A percentile compares a stretch with the other conserved stretches of the same genome.
phyloP scores from a whole-genome alignment of 805 yeast species.

The Wickerhamiella dianesei region DNA sequence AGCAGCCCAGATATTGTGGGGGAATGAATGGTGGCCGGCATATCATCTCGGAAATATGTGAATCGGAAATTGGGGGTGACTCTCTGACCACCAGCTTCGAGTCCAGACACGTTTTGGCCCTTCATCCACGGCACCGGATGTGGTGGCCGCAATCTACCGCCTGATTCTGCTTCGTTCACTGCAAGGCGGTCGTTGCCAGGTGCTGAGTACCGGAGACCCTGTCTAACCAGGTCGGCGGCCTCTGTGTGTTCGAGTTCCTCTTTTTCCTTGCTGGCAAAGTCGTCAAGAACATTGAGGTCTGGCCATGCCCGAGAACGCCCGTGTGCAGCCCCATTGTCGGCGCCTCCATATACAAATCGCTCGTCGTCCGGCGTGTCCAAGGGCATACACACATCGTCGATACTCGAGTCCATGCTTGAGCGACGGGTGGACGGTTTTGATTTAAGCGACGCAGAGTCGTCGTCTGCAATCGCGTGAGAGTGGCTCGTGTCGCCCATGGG shows the following conservation, averaged over 20 bases:
- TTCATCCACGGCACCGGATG: conserved; percentile 63
- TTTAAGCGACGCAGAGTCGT: conserved; percentile 16
- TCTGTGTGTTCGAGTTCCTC: conserved; percentile 29
- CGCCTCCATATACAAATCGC: neutral
- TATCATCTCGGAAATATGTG: conserved; percentile 83
- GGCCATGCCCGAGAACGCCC: conserved; percentile 54
- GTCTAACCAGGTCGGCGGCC: conserved; percentile 17
- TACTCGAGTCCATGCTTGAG: conserved; percentile 47
- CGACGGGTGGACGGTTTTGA: conserved; percentile 57
- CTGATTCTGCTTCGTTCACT: conserved; percentile 41
- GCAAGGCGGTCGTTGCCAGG: conserved; percentile 23
- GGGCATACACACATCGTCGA: conserved; percentile 89
- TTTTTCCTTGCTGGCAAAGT: conserved; percentile 59
- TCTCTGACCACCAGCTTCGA: conserved; percentile 22
- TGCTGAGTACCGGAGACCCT: conserved; percentile 17
- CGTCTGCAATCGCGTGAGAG: neutral
- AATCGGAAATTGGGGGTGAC: conserved; percentile 46
- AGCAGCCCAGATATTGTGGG: conserved; percentile 74
- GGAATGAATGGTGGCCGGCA: conserved; percentile 80
- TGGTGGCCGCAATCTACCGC: conserved; percentile 61
- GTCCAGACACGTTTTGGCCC: conserved; percentile 1
- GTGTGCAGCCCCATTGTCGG: conserved; percentile 17
- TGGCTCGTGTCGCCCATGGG: conserved; percentile 11
- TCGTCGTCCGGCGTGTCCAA: conserved; percentile 33
- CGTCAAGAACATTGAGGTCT: conserved; percentile 59